Percentiles rank a stretch among this genome's conserved stretches.
Evolutionary conservation across 2,329 filamentous ascomycete species (phyloP).

Genomic region (Periconia macrospinosa): DNA sequence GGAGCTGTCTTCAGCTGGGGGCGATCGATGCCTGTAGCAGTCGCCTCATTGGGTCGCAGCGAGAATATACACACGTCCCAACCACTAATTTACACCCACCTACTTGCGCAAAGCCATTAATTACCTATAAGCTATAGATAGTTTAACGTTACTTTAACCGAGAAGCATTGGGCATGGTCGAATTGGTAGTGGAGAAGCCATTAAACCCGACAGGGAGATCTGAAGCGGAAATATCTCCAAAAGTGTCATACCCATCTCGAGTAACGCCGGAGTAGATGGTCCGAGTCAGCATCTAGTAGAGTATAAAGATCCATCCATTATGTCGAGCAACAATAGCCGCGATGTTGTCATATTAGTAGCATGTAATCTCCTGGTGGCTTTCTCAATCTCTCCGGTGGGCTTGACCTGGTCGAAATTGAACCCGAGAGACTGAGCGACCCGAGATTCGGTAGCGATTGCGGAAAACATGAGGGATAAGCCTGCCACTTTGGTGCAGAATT

Average conservation of each 20-base stretch:
- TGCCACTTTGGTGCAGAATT: slow-evolving; percentile 7
- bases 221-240: background rate
- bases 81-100: background rate
- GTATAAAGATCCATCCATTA: background rate
- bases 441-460: slow-evolving; percentile 10
- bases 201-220: too few species aligned
- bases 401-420: background rate
- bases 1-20: slow-evolving; percentile 37
- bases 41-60: slow-evolving; percentile 15
- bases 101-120: background rate
- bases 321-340: background rate
- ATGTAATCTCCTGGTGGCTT: slow-evolving; percentile 18
- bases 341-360: background rate
- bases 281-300: slow-evolving; percentile 22
- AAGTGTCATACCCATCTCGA: background rate
- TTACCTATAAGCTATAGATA: background rate
- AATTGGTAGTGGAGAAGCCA: too few species aligned
- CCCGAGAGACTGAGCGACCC: slow-evolving; percentile 3
- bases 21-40: slow-evolving; percentile 7
- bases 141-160: background rate
- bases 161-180: background rate
- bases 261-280: slow-evolving; percentile 16
- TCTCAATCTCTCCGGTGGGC: slow-evolving; percentile 16
- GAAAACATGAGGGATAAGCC: slow-evolving; percentile 1
- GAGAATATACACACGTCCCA: background rate